Evolutionary conservation across 768 basidiomycete genomes (phyloP).

Genomic region (Trametes sanguinea): DNA sequence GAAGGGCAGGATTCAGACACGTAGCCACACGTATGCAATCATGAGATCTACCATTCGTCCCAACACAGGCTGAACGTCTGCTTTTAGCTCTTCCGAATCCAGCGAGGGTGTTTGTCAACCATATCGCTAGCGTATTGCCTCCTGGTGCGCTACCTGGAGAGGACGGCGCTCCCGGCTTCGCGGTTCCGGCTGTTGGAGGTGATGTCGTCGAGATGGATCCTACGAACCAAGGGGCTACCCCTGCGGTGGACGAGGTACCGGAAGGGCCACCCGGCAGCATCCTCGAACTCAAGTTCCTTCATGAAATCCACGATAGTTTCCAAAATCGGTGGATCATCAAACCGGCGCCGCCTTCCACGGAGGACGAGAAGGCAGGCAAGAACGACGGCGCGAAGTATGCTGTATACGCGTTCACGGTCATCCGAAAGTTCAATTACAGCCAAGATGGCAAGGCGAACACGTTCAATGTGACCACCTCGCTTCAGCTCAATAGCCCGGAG

Average conservation of each 20-base stretch:
- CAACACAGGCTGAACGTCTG: too few species aligned
- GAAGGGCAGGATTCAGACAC: too few species aligned
- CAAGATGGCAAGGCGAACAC: constrained; percentile 18
- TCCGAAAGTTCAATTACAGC: constrained; percentile 29
- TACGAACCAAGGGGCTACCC: not conserved
- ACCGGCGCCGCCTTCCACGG: constrained; percentile 23
- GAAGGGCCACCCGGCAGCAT: constrained; percentile 26
- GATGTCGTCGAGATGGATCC: constrained; percentile 28
- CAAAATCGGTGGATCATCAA: constrained; percentile 29
- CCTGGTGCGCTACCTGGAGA: not conserved
- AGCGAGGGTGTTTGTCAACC: not conserved
- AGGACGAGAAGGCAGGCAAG: constrained; percentile 13
- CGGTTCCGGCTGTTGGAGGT: constrained; percentile 22
- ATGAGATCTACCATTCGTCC: too few species aligned
- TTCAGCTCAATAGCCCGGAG: constrained; percentile 60
- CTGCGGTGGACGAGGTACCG: constrained; percentile 19
- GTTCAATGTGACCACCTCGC: constrained; percentile 28
- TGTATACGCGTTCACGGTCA: constrained; percentile 32
- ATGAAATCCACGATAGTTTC: constrained; percentile 26
- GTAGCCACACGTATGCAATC: too few species aligned
- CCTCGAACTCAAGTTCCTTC: constrained; percentile 29
- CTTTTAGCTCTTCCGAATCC: too few species aligned
- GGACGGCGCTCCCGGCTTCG: constrained; percentile 10
- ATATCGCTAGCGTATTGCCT: not conserved
- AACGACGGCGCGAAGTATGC: constrained; percentile 27